A percentile compares a stretch with the other conserved stretches of the same genome.
These are phyloP conservation scores for Bauhinia variegata DNA, from an alignment of 306 rosid genomes.

Conservation along the genomic window DNA sequence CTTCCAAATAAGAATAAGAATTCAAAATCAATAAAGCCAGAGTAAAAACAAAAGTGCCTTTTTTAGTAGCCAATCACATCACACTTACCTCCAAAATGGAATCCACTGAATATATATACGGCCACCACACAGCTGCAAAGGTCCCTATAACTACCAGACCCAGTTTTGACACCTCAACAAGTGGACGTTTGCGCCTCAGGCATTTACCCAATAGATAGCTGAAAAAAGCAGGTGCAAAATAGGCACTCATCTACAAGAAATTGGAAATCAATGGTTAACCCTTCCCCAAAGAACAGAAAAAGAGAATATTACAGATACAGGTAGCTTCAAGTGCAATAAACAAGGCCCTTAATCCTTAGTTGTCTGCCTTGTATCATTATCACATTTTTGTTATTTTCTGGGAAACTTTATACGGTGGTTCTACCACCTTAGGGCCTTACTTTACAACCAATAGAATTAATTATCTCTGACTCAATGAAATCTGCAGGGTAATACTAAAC, in stretches of 20 bases:
- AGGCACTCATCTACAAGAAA: conserved; percentile 83
- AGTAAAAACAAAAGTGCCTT: conserved; percentile 1
- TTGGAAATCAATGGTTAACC: conserved; percentile 26
- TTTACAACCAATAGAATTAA: conserved; percentile 4
- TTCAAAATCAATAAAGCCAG: neutral
- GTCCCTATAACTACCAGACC: conserved; percentile 80
- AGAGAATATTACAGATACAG: neutral
- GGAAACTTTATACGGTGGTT: conserved; percentile 14
- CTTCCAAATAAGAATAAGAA: neutral
- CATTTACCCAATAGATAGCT: conserved; percentile 87
- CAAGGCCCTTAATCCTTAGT: neutral
- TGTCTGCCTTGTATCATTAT: neutral
- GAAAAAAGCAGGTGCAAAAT: conserved; percentile 94
- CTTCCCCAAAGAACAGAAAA: conserved; percentile 2
- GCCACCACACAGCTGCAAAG: conserved; percentile 84
- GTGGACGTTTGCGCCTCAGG: conserved; percentile 64
- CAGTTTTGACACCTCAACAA: conserved; percentile 71
- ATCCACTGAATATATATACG: conserved; percentile 70
- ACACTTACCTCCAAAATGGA: conserved; percentile 61
- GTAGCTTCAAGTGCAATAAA: conserved; percentile 7
- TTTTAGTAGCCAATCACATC: conserved; percentile 15
- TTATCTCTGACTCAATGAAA: conserved; percentile 3
- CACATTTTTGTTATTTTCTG: neutral
- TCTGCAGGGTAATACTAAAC: conserved; percentile 2
- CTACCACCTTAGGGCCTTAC: conserved; percentile 16